Conservation (phyloP, 257 asterid genomes). For the Capsicum chinense region DNA sequence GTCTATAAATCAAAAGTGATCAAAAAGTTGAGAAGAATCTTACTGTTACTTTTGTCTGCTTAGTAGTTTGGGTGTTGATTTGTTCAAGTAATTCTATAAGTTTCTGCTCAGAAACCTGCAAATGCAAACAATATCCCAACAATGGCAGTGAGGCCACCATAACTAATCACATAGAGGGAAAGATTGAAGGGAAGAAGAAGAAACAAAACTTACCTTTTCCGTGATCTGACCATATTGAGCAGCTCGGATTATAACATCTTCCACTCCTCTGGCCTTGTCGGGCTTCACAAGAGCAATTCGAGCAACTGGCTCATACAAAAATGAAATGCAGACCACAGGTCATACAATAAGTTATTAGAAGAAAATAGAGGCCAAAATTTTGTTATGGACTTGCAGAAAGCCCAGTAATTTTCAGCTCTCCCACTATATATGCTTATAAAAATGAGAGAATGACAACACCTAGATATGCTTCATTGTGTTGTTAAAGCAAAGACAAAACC, state of each 20-base stretch:
- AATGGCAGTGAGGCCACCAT: neutral
- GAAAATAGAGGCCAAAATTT: neutral
- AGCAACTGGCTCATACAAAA: constrained; percentile 67
- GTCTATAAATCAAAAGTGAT: neutral
- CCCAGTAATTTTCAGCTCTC: neutral
- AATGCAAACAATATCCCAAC: neutral
- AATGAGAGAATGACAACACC: neutral
- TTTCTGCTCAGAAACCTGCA: constrained; percentile 88
- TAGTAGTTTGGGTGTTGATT: constrained; percentile 89
- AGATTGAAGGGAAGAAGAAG: neutral
- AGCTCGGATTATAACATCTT: constrained; percentile 87
- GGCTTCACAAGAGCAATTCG: constrained; percentile 97
- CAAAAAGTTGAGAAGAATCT: constrained; percentile 34
- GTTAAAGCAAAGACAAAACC: neutral
- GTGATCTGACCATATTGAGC: constrained; percentile 86
- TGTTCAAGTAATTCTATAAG: constrained; percentile 92
- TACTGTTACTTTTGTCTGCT: constrained; percentile 95
- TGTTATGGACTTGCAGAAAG: neutral
- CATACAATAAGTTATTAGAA: neutral
- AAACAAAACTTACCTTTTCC: constrained; percentile 63
- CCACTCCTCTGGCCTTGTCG: constrained; percentile 97
- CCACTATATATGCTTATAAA: neutral
- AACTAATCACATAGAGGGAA: neutral
- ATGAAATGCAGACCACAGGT: neutral
- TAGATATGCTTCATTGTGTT: neutral